phyloP scores from a whole-genome alignment of 2,329 filamentous ascomycete genomes.

The Hymenoscyphus albidus region DNA sequence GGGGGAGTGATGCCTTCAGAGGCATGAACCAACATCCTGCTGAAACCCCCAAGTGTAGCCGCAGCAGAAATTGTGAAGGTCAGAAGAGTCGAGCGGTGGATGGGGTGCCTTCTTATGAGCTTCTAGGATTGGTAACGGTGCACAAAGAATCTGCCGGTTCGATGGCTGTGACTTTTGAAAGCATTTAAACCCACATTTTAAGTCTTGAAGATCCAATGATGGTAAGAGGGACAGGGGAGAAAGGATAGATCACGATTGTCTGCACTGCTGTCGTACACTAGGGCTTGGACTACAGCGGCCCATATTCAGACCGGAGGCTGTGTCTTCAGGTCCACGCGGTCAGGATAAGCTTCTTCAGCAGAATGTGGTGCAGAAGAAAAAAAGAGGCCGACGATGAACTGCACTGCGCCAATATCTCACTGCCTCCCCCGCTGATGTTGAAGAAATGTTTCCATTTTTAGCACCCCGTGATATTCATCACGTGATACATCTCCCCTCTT shows the following conservation, averaged over 20 bases:
- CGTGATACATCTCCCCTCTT: constrained; percentile 1
- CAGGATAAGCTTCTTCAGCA: not conserved
- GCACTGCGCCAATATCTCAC: constrained; percentile 7
- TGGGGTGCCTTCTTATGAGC: not conserved
- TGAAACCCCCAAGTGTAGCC: not conserved
- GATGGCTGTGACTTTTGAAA: not conserved
- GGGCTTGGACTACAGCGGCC: not conserved
- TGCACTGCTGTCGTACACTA: not conserved
- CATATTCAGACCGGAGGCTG: not conserved
- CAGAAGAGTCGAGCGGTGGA: not conserved
- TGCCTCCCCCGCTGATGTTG: not conserved
- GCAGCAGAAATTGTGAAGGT: not conserved
- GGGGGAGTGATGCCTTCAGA: not conserved
- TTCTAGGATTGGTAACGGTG: not conserved
- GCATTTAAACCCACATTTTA: not conserved
- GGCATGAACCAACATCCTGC: not conserved
- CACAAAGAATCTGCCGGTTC: not conserved
- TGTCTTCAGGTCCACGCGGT: not conserved
- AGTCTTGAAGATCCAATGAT: not conserved
- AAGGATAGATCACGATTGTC: not conserved
- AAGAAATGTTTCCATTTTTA: constrained; percentile 3
- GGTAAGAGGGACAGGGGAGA: not conserved
- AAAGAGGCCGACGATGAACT: not conserved
- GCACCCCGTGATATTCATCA: not conserved
- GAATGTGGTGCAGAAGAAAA: not conserved